Evolutionary conservation across 257 asterid genomes (phyloP), one percentile per base, ranked within the genome.

Genomic region (Cordia subcordata): DNA sequence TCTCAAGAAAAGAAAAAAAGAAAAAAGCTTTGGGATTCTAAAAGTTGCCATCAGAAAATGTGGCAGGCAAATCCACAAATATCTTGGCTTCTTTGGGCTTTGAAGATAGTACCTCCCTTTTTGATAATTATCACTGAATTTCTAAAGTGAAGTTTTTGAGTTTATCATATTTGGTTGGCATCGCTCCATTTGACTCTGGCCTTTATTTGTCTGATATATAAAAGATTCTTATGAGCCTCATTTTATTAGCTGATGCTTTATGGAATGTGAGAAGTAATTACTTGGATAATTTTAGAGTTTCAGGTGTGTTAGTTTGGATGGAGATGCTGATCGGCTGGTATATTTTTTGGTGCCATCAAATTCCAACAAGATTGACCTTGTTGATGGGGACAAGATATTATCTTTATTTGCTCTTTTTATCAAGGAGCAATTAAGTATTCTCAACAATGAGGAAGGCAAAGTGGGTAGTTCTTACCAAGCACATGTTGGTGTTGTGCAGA

Each of bases 301-400:
- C 90, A 92, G 97, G 90, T 88, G 97, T 72, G 96, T 93, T 63
- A 89, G 99, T 73, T 78, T 88, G 83, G 98, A 92, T 58, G 97
- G 99, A 53, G 99, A 93, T 69, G 97, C 96, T 57, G 99, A 93
- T 67, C 93, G 96, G 53, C 85, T 93, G 58, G 97, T 93, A 38
- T 93, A 93, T 76, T 93, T 93, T 79, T 79, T 77, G 58, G 74
- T 80, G 58, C 62, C 63, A 62, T 53, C 88, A 59, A 71, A 82
- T 74, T 62, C 81, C 65, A 50, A 75, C 64, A 83, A 78, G 74
- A 84, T 93, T 59, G 72, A 82, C 67, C 99, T 93, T 68, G 90
- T 88, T 57, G 99, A 89, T 13, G 99, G 99, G 67, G 99, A 93
- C 84, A 93, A 93, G 78, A 93, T 93, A 69, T 65, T 93, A 81